Conservation (phyloP, 192 early-diverging fungal genomes). For the Gaertneriomyces semiglobifer region DNA sequence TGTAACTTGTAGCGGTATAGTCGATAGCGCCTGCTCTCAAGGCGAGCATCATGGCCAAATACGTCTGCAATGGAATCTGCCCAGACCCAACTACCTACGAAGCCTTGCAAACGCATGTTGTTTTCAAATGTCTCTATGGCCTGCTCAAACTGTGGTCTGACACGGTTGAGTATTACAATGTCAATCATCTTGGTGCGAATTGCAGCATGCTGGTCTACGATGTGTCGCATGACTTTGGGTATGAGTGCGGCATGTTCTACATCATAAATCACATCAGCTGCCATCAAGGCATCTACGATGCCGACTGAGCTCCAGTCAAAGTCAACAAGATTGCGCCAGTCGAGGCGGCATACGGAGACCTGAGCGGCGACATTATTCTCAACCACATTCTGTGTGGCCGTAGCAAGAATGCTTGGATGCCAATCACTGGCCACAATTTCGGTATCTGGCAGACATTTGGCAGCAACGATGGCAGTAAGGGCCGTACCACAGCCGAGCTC, state of each 20-base stretch:
- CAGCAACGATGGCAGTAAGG: slow-evolving; percentile 15
- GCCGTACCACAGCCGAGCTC: slow-evolving; percentile 26
- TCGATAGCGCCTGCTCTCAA: too few species aligned
- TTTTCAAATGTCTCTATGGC: slow-evolving; percentile 10
- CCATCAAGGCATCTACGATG: slow-evolving; percentile 12
- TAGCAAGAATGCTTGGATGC: slow-evolving; percentile 11
- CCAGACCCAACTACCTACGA: slow-evolving; percentile 5
- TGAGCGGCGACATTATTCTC: slow-evolving; percentile 2
- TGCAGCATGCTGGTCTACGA: background rate
- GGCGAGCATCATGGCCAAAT: too few species aligned
- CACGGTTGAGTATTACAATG: slow-evolving; percentile 13
- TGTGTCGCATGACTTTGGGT: slow-evolving; percentile 9
- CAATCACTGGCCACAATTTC: slow-evolving; percentile 24
- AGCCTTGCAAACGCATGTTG: slow-evolving; percentile 8
- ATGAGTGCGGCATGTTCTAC: slow-evolving; percentile 12
- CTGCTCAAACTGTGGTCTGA: slow-evolving; percentile 17
- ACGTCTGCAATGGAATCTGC: background rate
- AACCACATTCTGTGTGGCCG: slow-evolving; percentile 4
- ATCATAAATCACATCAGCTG: slow-evolving; percentile 26
- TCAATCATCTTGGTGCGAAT: background rate
- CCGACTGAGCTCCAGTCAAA: background rate
- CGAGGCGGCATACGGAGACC: slow-evolving; percentile 1
- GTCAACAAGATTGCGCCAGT: slow-evolving; percentile 10
- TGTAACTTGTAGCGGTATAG: too few species aligned
- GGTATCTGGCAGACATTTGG: slow-evolving; percentile 1